Evolutionary conservation across 768 basidiomycete genomes (phyloP).

Genomic region (Pleurotus platypus): DNA sequence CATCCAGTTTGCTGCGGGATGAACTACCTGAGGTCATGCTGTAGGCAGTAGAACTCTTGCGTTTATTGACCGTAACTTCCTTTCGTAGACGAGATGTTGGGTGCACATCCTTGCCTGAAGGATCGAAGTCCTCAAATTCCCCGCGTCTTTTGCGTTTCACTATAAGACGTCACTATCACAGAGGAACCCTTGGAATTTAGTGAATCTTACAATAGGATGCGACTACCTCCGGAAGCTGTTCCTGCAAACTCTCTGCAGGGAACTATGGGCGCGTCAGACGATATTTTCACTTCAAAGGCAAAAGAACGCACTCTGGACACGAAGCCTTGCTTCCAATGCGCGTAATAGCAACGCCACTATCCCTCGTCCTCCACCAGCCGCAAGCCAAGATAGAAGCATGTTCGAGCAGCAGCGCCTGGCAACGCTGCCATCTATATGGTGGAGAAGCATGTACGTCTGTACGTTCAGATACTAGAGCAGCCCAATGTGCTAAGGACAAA

Average conservation of each 20-base stretch:
- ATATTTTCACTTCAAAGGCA: no score
- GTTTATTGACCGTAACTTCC: constrained; percentile 26
- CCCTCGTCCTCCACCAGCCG: constrained; percentile 77
- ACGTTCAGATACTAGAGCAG: constrained; percentile 78
- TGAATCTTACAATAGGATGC: constrained; percentile 49
- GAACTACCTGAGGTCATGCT: constrained; percentile 18
- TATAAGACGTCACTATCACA: constrained; percentile 8
- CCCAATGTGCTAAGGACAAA: constrained; percentile 84
- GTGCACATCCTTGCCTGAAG: constrained; percentile 54
- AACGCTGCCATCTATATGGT: constrained; percentile 79
- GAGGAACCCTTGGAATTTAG: not conserved
- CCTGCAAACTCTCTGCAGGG: constrained; percentile 32
- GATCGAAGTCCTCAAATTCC: constrained; percentile 52
- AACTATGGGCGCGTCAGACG: constrained; percentile 31
- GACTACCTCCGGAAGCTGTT: constrained; percentile 41
- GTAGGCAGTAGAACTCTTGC: constrained; percentile 15
- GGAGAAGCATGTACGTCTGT: constrained; percentile 72
- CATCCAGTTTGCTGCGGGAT: constrained; percentile 32
- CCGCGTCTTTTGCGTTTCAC: constrained; percentile 40
- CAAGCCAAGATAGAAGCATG: constrained; percentile 84
- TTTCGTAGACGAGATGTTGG: constrained; percentile 51
- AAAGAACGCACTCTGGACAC: constrained; percentile 47
- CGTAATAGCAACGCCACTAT: constrained; percentile 77
- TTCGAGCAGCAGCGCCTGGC: constrained; percentile 76
- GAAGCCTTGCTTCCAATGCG: constrained; percentile 53